These are phyloP conservation scores for Agrocybe praecox DNA, from an alignment of 768 basidiomycete species.

Conservation along the genomic window DNA sequence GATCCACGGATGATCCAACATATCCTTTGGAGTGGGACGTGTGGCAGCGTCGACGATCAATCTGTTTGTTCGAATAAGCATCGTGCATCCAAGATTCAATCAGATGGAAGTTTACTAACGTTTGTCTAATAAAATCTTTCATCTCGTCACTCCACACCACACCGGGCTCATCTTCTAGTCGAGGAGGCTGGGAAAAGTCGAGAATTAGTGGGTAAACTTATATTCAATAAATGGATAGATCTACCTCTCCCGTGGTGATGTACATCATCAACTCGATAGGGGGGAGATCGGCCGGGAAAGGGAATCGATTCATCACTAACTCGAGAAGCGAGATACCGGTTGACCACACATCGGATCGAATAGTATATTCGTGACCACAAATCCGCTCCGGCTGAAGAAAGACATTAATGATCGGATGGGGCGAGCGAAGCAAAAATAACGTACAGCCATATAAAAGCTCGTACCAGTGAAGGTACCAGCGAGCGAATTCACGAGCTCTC, in stretches of 20 bases:
- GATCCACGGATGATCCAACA: conserved; percentile 88
- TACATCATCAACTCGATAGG: conserved; percentile 95
- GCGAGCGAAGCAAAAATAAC: conserved; percentile 33
- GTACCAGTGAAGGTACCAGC: conserved; percentile 98
- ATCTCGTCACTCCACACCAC: conserved; percentile 78
- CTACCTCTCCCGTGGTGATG: conserved; percentile 79
- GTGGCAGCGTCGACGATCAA: conserved; percentile 67
- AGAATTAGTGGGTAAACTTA: neutral
- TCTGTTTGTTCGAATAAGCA: conserved; percentile 38
- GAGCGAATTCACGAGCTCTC: conserved; percentile 87
- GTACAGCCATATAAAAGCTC: conserved; percentile 97
- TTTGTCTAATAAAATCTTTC: conserved; percentile 88
- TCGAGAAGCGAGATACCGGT: conserved; percentile 94
- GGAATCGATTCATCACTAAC: conserved; percentile 92
- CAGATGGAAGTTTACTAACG: conserved; percentile 52
- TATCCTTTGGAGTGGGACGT: conserved; percentile 81
- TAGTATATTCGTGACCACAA: conserved; percentile 88
- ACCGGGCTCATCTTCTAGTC: conserved; percentile 73
- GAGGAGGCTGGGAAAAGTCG: conserved; percentile 62
- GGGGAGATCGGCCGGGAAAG: conserved; percentile 88
- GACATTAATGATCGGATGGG: neutral
- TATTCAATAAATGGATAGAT: conserved; percentile 21
- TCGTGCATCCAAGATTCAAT: neutral
- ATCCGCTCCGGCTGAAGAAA: conserved; percentile 85
- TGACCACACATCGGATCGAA: conserved; percentile 98